Evolutionary conservation across 1,284 basidiomycete species (phyloP).

Genomic region (Megacollybia platyphylla): DNA sequence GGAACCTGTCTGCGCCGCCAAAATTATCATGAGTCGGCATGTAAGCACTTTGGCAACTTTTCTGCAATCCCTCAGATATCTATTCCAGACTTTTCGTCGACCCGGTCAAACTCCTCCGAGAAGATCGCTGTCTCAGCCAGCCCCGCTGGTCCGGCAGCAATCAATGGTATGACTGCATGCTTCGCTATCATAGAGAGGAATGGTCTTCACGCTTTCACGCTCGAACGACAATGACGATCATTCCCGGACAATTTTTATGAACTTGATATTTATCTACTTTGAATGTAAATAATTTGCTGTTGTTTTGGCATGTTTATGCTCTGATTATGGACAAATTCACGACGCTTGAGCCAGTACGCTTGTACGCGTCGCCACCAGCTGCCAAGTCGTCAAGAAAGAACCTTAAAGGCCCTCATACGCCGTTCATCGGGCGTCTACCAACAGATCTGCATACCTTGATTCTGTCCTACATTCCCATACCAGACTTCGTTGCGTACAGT

Average conservation of each 20-base stretch:
- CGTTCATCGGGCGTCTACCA: slow-evolving; percentile 67
- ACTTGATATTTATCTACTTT: neutral
- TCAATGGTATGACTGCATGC: neutral
- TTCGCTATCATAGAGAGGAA: slow-evolving; percentile 1
- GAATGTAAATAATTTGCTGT: neutral
- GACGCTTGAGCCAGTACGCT: slow-evolving; percentile 60
- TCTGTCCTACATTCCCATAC: slow-evolving; percentile 59
- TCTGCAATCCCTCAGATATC: neutral
- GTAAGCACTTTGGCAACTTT: slow-evolving; percentile 13
- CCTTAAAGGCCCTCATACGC: slow-evolving; percentile 14
- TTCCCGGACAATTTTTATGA: neutral
- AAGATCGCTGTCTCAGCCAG: slow-evolving; percentile 5
- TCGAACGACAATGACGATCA: neutral
- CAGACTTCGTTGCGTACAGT: slow-evolving; percentile 69
- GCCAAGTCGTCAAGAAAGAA: slow-evolving; percentile 14
- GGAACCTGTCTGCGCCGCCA: slow-evolving; percentile 29
- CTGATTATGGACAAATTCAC: slow-evolving; percentile 64
- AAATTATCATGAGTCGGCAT: slow-evolving; percentile 35
- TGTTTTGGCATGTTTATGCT: neutral
- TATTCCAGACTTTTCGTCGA: slow-evolving; percentile 21
- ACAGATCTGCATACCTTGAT: slow-evolving; percentile 65
- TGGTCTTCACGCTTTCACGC: neutral
- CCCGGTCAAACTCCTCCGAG: slow-evolving; percentile 21
- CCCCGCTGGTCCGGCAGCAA: slow-evolving; percentile 7
- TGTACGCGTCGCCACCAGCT: slow-evolving; percentile 32